Evolutionary conservation across 2,329 filamentous ascomycete species (phyloP), one percentile per base, ranked within the genome.

Genomic region (Leptographium flavum): DNA sequence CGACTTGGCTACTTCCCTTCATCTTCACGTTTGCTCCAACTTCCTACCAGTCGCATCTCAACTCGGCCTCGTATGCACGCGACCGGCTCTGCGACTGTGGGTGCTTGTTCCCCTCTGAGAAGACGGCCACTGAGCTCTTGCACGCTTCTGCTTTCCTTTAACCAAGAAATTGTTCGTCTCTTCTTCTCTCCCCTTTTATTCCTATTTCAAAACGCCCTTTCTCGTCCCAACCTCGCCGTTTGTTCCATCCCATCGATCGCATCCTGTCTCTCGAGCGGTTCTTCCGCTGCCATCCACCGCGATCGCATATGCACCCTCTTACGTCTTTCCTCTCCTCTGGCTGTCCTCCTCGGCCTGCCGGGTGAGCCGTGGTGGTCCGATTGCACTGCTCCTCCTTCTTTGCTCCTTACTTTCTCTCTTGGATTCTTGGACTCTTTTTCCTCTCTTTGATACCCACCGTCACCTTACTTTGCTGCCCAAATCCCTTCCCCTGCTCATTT

Each of bases 401-500:
- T 45, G 19, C 36, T 47, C 17, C 23, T 32, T 45, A 19, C 36
- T 47, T 47, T 49, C 47, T 52, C 45, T 58, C 56, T 40, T 40
- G 28, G n/a, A 17, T 35, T 11, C 31, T 32, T 30, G 22, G 22
- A 27, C 19, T 14, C 36, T 46, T 42, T 15, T 33, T 10, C 10
- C 23, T 47, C 22, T 6, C 19, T 28, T 28, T 27, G 15, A 9
- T 17, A 6, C 37, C 17, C 22, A 11, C 9, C 22, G 13, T 19
- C 21, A 19, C 31, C 22, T 39, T 19, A 39, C 11, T 10, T 8
- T 28, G 17, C 17, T 13, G 10, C 17, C 37, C 17, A 9, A 7
- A 28, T 21, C 31, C 14, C 30, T 17, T 35, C 30, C n/a, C n/a
- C 13, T 35, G 22, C 25, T 32, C 40, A 8, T 27, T 42, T 25